Conservation (phyloP, 148 eudicot species). For the Pharnaceum exiguum region DNA sequence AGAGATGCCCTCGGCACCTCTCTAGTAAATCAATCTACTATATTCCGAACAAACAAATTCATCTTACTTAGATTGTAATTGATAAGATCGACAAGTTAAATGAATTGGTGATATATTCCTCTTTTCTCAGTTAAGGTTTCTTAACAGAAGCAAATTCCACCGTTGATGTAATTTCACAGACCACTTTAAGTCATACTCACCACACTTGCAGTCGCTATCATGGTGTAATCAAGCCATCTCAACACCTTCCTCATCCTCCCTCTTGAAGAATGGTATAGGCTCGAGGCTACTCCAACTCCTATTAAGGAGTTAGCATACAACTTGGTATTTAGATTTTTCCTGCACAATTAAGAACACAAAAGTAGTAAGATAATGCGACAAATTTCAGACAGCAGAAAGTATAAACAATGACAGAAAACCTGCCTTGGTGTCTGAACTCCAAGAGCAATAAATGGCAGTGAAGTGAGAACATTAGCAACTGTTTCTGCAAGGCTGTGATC, state of each 20-base stretch:
- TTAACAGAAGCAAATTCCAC: constrained; percentile 7
- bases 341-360: constrained; percentile 30
- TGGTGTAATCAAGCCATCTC: constrained; percentile 94
- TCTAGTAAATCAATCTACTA: too few species aligned
- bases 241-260: constrained; percentile 69
- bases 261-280: constrained; percentile 89
- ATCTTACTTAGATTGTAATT: too few species aligned
- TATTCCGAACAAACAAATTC: too few species aligned
- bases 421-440: constrained; percentile 90
- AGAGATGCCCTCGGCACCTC: too few species aligned
- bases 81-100: too few species aligned
- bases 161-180: neutral
- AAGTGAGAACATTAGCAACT: constrained; percentile 80
- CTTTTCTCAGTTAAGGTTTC: neutral
- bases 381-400: neutral
- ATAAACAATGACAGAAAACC: constrained; percentile 2
- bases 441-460: constrained; percentile 90
- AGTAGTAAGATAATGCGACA: constrained; percentile 9
- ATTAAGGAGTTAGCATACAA: constrained; percentile 89
- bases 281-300: constrained; percentile 94
- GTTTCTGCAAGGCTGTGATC: constrained; percentile 69
- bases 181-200: constrained; percentile 31
- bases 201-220: constrained; percentile 92
- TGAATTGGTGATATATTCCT: too few species aligned
- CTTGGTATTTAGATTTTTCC: constrained; percentile 78